Conservation (phyloP, 2,329 filamentous ascomycete genomes). For the Pseudogymnoascus sp. region DNA sequence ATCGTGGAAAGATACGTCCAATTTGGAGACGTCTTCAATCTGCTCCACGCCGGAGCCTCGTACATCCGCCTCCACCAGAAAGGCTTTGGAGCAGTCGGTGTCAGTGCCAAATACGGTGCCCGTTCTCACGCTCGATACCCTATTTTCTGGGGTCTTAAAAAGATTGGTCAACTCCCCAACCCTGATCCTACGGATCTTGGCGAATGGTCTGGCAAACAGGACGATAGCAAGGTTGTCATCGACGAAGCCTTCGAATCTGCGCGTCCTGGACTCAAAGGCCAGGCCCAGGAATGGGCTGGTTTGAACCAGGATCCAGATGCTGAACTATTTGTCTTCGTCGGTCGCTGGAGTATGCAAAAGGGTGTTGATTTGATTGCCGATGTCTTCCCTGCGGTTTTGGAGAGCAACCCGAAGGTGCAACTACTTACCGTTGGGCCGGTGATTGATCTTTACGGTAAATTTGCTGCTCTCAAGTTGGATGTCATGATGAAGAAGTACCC, state of each 20-base stretch:
- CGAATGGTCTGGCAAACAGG: slow-evolving; percentile 46
- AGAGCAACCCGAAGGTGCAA: slow-evolving; percentile 50
- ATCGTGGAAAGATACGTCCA: slow-evolving; percentile 40
- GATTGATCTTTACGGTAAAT: slow-evolving; percentile 60
- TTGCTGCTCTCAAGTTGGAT: slow-evolving; percentile 56
- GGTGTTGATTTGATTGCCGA: slow-evolving; percentile 61
- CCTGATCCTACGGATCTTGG: slow-evolving; percentile 52
- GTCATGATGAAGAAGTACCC: slow-evolving; percentile 58
- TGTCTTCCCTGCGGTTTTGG: slow-evolving; percentile 54
- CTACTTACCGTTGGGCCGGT: slow-evolving; percentile 56
- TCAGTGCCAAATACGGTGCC: slow-evolving; percentile 60
- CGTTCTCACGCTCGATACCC: slow-evolving; percentile 58
- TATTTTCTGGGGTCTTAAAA: slow-evolving; percentile 57
- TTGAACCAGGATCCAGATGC: slow-evolving; percentile 52
- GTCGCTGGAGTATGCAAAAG: slow-evolving; percentile 62
- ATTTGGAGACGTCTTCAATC: slow-evolving; percentile 55
- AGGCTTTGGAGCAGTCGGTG: slow-evolving; percentile 59
- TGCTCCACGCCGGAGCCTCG: slow-evolving; percentile 56
- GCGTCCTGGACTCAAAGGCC: slow-evolving; percentile 44
- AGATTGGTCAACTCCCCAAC: slow-evolving; percentile 64
- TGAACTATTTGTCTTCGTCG: slow-evolving; percentile 60
- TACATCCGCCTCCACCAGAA: slow-evolving; percentile 59
- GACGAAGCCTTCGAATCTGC: slow-evolving; percentile 46
- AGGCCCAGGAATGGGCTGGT: slow-evolving; percentile 61
- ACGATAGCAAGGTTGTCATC: slow-evolving; percentile 40